These are phyloP conservation scores for Lactarius trivialis DNA, from an alignment of 768 basidiomycete species.

Conservation along the genomic window DNA sequence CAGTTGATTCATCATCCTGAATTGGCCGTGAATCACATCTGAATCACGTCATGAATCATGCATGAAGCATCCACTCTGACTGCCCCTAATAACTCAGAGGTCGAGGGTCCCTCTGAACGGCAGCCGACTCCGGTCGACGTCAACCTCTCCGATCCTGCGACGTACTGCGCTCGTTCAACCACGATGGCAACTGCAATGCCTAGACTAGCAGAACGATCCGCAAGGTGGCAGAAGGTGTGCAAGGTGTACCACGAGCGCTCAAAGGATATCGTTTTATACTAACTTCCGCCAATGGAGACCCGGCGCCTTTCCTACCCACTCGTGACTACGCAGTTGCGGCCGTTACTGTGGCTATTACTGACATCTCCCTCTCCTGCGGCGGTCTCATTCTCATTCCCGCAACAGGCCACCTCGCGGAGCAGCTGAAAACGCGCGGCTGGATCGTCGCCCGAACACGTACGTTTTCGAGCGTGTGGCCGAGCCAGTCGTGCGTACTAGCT, in stretches of 20 bases:
- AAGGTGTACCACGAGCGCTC: slow-evolving; percentile 90
- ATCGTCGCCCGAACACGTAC: slow-evolving; percentile 84
- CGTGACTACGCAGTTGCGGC: slow-evolving; percentile 83
- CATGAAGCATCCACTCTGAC: too few species aligned
- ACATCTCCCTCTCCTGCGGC: slow-evolving; percentile 8
- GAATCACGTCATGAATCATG: too few species aligned
- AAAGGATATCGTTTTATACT: slow-evolving; percentile 86
- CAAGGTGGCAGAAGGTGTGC: slow-evolving; percentile 96
- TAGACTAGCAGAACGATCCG: slow-evolving; percentile 77
- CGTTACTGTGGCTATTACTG: too few species aligned
- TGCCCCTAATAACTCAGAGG: slow-evolving; percentile 31
- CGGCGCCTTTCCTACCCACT: slow-evolving; percentile 92
- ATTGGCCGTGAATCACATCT: too few species aligned
- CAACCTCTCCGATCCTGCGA: slow-evolving; percentile 70
- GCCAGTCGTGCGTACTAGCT: slow-evolving; percentile 48
- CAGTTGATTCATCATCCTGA: too few species aligned
- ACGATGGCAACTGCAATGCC: slow-evolving; percentile 69
- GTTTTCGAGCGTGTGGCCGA: slow-evolving; percentile 82
- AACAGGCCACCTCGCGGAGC: slow-evolving; percentile 76
- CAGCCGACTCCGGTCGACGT: slow-evolving; percentile 44
- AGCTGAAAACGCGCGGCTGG: slow-evolving; percentile 88
- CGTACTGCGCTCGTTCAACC: slow-evolving; percentile 64
- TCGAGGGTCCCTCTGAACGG: too few species aligned
- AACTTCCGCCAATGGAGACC: slow-evolving; percentile 91
- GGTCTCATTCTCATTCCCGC: slow-evolving; percentile 95